Evolutionary conservation across 768 basidiomycete genomes (phyloP), one percentile per base, ranked within the genome.

Genomic region (Agrocybe chaxingu): DNA sequence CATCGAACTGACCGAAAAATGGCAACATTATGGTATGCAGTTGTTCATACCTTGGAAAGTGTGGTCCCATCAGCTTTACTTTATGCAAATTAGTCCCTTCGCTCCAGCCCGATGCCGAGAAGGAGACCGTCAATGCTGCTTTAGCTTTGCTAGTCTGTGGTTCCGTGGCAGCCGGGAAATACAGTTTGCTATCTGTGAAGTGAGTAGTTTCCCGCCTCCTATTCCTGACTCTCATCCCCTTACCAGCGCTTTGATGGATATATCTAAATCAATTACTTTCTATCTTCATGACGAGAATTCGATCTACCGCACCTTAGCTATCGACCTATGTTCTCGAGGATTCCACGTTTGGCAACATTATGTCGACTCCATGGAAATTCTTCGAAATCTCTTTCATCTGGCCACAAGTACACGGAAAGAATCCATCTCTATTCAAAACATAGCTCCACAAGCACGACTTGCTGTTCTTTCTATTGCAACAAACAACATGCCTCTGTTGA

Each of bases 261-360:
- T 93, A 45, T 85, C 95, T 0, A 87, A 86, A 60, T 96, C 93
- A 0, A 80, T 98, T 48, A 74, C 79, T 0, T 57, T 85, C 7
- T 94, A 87, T 59, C 74, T 99, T 9, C 79, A 91, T 47, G 85
- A 91, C 51, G 84, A 87, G 43, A 70, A 76, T 6, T 83, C 84
- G 0, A 73, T 73, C 1, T 80, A 89, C 63, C 74, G 86, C 6
- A 73, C 81, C 3, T 73, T 94, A 9, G 92, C 90, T 0, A 85
- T 97, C 55, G 96, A 98, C 60, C 74, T 98, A 8, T 93, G 91
- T 58, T 86, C 89, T 1, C 84, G 89, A 40, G 96, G 96, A 0
- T 98, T 98, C 63, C 80, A 87, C 40, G 83, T 95, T 43, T 98
- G 95, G 94, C 93, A 97, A 61, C 84, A 92, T 57, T 93, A 94